Evolutionary conservation across 805 yeast genomes (phyloP).

Genomic region (Peterozyma toletana): DNA sequence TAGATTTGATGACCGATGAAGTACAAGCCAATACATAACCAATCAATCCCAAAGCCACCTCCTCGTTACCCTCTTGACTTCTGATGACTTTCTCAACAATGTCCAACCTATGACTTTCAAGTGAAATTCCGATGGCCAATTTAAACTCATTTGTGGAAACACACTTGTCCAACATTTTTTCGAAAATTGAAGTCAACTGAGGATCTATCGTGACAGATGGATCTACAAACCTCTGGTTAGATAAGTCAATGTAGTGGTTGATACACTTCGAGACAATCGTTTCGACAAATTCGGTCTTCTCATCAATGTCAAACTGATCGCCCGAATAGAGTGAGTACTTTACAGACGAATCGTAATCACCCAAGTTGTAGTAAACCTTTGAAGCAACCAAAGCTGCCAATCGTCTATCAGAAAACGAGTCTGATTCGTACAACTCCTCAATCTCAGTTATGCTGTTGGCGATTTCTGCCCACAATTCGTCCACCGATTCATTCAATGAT

Average conservation of each 20-base stretch:
- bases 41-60: conserved; percentile 45
- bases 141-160: conserved; percentile 61
- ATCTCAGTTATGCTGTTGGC: conserved; percentile 84
- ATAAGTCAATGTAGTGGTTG: conserved; percentile 64
- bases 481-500: conserved; percentile 75
- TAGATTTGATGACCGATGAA: conserved; percentile 57
- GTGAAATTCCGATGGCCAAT: conserved; percentile 83
- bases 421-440: conserved; percentile 88
- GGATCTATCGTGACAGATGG: conserved; percentile 37
- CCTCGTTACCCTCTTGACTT: conserved; percentile 36
- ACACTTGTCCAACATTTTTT: conserved; percentile 81
- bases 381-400: conserved; percentile 92
- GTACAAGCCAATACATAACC: conserved; percentile 73
- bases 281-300: conserved; percentile 80
- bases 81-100: conserved; percentile 56
- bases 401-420: conserved; percentile 62
- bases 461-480: conserved; percentile 95
- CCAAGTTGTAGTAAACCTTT: conserved; percentile 83
- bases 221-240: conserved; percentile 39
- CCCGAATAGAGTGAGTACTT: conserved; percentile 85
- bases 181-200: conserved; percentile 65
- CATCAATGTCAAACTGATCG: conserved; percentile 65
- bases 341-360: conserved; percentile 89
- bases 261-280: conserved; percentile 93
- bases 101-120: conserved; percentile 85